These are phyloP conservation scores for Cercospora brassicicola DNA, from an alignment of 2,329 filamentous ascomycete genomes.

Conservation along the genomic window DNA sequence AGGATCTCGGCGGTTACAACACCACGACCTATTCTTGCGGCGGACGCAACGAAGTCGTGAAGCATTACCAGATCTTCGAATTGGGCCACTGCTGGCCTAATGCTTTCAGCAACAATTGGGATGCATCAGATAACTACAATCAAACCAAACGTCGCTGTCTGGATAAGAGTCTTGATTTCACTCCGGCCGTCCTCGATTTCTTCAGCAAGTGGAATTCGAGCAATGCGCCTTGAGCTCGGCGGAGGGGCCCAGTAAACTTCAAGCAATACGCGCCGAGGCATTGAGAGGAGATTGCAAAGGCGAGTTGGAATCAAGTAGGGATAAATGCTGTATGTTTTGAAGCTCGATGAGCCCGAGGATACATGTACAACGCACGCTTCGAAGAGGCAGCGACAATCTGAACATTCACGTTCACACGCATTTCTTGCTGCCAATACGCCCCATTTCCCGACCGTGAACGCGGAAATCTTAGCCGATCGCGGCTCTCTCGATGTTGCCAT, in stretches of 20 bases:
- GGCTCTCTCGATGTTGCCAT: not conserved
- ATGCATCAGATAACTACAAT: constrained; percentile 22
- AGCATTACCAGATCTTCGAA: constrained; percentile 44
- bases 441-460: not conserved
- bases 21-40: constrained; percentile 35
- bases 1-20: constrained; percentile 34
- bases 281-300: too few relatives aligned
- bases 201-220: constrained; percentile 30
- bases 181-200: constrained; percentile 31
- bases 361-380: not conserved
- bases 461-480: not conserved
- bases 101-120: constrained; percentile 24
- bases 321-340: too few relatives aligned
- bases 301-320: too few relatives aligned
- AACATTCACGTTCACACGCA: not conserved
- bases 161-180: constrained; percentile 30
- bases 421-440: not conserved
- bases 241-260: too few relatives aligned
- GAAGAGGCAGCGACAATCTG: not conserved
- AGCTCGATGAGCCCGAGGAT: not conserved
- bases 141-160: constrained; percentile 21
- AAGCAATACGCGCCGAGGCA: not conserved
- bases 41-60: constrained; percentile 38
- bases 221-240: constrained; percentile 24
- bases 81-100: constrained; percentile 47